These are phyloP conservation scores for Leccinum huronense DNA, from an alignment of 1,284 basidiomycete genomes.

Conservation along the genomic window DNA sequence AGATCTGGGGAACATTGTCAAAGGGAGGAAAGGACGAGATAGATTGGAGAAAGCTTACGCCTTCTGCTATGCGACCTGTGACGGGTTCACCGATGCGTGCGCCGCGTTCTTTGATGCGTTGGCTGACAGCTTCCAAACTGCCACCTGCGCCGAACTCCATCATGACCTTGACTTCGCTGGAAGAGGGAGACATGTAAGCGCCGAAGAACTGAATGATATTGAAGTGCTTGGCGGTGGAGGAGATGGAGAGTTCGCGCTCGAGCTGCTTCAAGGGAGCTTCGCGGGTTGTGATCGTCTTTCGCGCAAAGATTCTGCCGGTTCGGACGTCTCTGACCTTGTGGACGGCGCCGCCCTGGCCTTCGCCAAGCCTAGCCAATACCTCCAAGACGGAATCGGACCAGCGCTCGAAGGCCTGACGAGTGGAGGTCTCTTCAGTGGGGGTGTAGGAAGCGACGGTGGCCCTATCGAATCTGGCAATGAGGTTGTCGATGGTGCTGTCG, in stretches of 20 bases:
- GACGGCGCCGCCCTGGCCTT: constrained; percentile 95
- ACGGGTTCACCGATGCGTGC: constrained; percentile 89
- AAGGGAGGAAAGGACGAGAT: constrained; percentile 12
- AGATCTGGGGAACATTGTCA: constrained; percentile 50
- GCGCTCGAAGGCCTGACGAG: constrained; percentile 35
- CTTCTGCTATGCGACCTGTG: constrained; percentile 87
- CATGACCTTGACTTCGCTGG: constrained; percentile 91
- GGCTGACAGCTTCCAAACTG: constrained; percentile 84
- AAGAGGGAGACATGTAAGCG: constrained; percentile 91
- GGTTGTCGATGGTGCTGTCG: constrained; percentile 41
- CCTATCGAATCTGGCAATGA: constrained; percentile 31
- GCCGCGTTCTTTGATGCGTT: constrained; percentile 79
- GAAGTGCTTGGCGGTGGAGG: constrained; percentile 78
- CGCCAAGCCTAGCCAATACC: constrained; percentile 76
- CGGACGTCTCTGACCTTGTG: constrained; percentile 84
- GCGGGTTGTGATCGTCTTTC: constrained; percentile 95
- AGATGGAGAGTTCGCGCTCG: constrained; percentile 89
- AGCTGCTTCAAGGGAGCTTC: constrained; percentile 94
- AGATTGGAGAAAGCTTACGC: constrained; percentile 50
- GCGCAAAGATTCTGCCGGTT: constrained; percentile 81
- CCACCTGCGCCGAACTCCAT: constrained; percentile 95
- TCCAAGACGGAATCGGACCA: constrained; percentile 75
- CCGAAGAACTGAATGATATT: constrained; percentile 95
- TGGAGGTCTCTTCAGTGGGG: constrained; percentile 34
- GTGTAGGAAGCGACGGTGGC: constrained; percentile 34